Conservation (phyloP, 306 rosid genomes). For the Vigna trinervia region DNA sequence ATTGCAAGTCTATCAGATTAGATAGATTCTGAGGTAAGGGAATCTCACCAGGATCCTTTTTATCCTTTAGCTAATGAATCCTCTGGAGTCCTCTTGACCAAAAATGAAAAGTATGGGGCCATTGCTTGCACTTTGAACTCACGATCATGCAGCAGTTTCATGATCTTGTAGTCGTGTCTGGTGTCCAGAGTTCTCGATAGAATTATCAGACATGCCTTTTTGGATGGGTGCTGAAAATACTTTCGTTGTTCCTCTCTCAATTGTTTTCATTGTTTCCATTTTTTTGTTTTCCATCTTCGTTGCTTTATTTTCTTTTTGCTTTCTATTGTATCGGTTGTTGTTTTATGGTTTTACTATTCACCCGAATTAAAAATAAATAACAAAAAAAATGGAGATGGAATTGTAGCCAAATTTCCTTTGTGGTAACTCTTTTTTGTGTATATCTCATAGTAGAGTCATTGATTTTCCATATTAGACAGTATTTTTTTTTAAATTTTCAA, state of each 20-base stretch:
- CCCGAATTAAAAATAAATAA: too few relatives aligned
- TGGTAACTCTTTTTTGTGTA: too few relatives aligned
- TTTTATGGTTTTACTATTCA: too few relatives aligned
- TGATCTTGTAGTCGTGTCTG: slow-evolving; percentile 49
- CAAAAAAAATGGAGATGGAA: too few relatives aligned
- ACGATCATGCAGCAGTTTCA: slow-evolving; percentile 60
- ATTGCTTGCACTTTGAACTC: slow-evolving; percentile 64
- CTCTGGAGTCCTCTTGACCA: slow-evolving; percentile 73
- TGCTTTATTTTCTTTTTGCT: too few relatives aligned
- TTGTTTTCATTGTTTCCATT: too few relatives aligned
- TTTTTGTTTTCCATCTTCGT: too few relatives aligned
- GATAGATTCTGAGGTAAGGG: slow-evolving; percentile 62
- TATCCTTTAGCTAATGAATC: slow-evolving; percentile 62
- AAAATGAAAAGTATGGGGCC: slow-evolving; percentile 68
- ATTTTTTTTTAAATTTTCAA: too few relatives aligned
- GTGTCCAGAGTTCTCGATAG: slow-evolving; percentile 72
- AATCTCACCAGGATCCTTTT: slow-evolving; percentile 74
- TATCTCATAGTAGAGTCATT: too few relatives aligned
- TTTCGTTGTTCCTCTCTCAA: slow-evolving; percentile 8
- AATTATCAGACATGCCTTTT: slow-evolving; percentile 60
- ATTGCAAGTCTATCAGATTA: slow-evolving; percentile 53
- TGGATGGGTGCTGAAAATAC: slow-evolving; percentile 67
- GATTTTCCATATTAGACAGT: too few relatives aligned
- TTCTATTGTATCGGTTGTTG: too few relatives aligned
- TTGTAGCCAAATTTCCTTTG: too few relatives aligned